Conservation (phyloP, 441 rosid species). For the Isatis lusitanica region DNA sequence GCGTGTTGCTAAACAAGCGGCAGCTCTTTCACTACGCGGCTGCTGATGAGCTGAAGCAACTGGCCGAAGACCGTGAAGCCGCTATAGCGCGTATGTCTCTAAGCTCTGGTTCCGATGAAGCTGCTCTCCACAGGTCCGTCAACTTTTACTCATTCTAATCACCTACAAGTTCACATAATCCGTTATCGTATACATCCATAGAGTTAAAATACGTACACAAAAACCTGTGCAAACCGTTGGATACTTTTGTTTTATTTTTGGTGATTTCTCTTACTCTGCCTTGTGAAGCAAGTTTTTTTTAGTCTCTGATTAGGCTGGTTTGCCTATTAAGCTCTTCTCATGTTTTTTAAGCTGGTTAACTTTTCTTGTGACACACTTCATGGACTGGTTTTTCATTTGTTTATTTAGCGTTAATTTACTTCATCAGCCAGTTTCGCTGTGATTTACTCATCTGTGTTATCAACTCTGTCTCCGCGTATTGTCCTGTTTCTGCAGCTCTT, state of each 20-base stretch:
- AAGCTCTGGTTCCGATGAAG: conserved; percentile 69
- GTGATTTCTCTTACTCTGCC: conserved; percentile 9
- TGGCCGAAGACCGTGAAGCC: conserved; percentile 60
- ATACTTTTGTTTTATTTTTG: not conserved
- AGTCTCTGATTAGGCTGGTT: not conserved
- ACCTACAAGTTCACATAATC: not conserved
- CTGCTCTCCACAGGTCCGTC: conserved; percentile 70
- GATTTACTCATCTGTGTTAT: not conserved
- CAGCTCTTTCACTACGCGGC: conserved; percentile 71
- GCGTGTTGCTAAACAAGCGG: conserved; percentile 70
- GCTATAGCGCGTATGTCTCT: conserved; percentile 62
- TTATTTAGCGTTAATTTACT: not conserved
- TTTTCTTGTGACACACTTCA: not conserved
- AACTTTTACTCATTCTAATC: not conserved
- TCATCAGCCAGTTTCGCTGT: not conserved
- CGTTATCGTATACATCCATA: not conserved
- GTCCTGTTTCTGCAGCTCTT: not conserved
- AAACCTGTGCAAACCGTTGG: not conserved
- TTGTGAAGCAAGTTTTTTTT: conserved; percentile 31
- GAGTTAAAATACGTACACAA: not conserved
- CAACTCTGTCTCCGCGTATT: conserved; percentile 2
- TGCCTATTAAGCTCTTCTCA: not conserved
- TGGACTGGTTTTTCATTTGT: not conserved
- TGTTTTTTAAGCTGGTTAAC: too few species aligned
- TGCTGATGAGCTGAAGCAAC: conserved; percentile 64